A percentile compares a stretch with the other conserved stretches of the same genome.
Evolutionary conservation across 192 early-diverging fungal genomes (phyloP).

Genomic region (Coemansia javaensis): DNA sequence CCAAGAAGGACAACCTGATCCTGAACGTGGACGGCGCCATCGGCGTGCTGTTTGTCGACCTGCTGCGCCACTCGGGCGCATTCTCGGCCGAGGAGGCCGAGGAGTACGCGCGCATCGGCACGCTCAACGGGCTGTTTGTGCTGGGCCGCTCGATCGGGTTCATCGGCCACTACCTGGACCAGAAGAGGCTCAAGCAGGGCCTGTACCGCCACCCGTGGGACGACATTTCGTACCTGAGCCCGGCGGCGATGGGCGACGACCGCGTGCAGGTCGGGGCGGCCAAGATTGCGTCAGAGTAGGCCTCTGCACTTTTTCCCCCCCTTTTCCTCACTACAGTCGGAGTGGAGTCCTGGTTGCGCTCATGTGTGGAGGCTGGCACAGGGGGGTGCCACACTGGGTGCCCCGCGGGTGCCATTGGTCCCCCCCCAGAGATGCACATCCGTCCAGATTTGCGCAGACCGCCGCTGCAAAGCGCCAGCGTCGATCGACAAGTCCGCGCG

Average conservation of each 20-base stretch:
- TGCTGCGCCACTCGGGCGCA: slow-evolving; percentile 86
- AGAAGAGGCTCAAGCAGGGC: slow-evolving; percentile 97
- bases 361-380: too few species aligned
- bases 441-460: too few species aligned
- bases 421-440: too few species aligned
- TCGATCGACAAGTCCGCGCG: too few species aligned
- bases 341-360: too few species aligned
- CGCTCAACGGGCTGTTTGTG: slow-evolving; percentile 95
- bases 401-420: too few species aligned
- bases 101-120: slow-evolving; percentile 92
- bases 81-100: slow-evolving; percentile 93
- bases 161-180: slow-evolving; percentile 97
- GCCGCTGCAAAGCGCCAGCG: too few species aligned
- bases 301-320: neutral
- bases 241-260: slow-evolving; percentile 27
- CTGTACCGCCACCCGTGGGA: slow-evolving; percentile 98
- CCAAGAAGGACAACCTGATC: slow-evolving; percentile 98
- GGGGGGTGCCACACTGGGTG: too few species aligned
- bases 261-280: slow-evolving; percentile 48
- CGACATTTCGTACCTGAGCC: slow-evolving; percentile 84
- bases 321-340: too few species aligned
- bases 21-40: slow-evolving; percentile 94
- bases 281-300: slow-evolving; percentile 38
- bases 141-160: slow-evolving; percentile 93
- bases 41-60: slow-evolving; percentile 92